Percentiles rank a stretch among this genome's conserved stretches.
These are phyloP conservation scores for Pleomassaria siparia DNA, from an alignment of 2,329 filamentous ascomycete genomes.

Conservation along the genomic window DNA sequence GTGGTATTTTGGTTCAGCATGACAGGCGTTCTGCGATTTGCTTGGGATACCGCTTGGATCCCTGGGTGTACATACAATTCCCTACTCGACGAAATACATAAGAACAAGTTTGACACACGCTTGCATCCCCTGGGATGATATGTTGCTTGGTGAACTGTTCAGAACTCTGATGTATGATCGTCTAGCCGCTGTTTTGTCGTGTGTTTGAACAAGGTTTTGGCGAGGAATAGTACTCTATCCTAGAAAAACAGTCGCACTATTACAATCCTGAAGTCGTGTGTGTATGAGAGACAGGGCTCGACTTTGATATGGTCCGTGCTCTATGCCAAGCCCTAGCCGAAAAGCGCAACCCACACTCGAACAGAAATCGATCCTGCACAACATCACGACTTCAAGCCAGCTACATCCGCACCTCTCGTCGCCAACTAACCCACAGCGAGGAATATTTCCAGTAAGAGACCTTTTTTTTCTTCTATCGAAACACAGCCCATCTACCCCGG, in stretches of 20 bases:
- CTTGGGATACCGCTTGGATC: background rate
- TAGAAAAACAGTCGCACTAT: no score
- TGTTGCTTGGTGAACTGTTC: no score
- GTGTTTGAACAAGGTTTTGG: no score
- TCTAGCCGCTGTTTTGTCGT: no score
- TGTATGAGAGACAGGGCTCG: no score
- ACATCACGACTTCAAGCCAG: slow-evolving; percentile 14
- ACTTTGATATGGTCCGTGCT: background rate
- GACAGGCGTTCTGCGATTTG: background rate
- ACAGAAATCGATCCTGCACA: slow-evolving; percentile 8
- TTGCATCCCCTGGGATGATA: no score
- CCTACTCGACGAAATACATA: no score
- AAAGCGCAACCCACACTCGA: slow-evolving; percentile 8
- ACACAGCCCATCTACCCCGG: background rate
- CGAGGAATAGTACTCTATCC: no score
- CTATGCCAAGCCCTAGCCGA: slow-evolving; percentile 3
- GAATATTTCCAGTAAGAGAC: slow-evolving; percentile 18
- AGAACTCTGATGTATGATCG: no score
- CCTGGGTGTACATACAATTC: background rate
- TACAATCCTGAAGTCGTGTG: no score
- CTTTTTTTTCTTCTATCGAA: background rate
- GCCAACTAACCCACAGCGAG: slow-evolving; percentile 20
- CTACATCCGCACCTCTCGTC: slow-evolving; percentile 4
- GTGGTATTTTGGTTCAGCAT: background rate
- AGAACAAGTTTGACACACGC: no score